Conservation (phyloP, 345 rosid species). For the Citrus hindsii region DNA sequence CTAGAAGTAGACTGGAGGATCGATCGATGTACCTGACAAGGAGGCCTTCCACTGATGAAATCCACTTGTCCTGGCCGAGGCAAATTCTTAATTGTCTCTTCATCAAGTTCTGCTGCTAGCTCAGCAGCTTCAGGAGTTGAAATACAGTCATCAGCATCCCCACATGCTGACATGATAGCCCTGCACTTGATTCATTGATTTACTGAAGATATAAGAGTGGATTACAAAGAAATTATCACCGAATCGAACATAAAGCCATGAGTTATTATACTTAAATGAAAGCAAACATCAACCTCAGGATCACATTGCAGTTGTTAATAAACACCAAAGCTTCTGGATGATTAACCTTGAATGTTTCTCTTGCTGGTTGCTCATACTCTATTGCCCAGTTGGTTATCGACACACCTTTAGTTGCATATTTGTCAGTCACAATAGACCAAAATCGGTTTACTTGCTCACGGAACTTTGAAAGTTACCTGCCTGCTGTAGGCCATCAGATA, state of each 20-base stretch:
- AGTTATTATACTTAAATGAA: not conserved
- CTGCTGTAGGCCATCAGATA: too few species aligned
- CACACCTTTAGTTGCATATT: conserved; percentile 40
- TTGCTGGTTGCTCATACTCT: too few species aligned
- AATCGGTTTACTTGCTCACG: too few species aligned
- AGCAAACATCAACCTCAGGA: conserved; percentile 42
- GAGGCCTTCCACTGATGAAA: conserved; percentile 94
- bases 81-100: conserved; percentile 29
- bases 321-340: too few species aligned
- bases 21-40: conserved; percentile 69
- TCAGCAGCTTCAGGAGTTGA: conserved; percentile 71
- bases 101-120: conserved; percentile 34
- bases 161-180: conserved; percentile 75
- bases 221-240: not conserved
- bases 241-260: not conserved
- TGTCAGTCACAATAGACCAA: not conserved
- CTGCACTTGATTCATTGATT: conserved; percentile 23
- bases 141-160: conserved; percentile 78
- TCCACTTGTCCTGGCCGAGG: conserved; percentile 74
- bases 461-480: too few species aligned
- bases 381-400: conserved; percentile 13
- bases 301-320: not conserved
- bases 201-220: conserved; percentile 2
- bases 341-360: too few species aligned
- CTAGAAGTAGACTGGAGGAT: not conserved